These are phyloP conservation scores for Hypomontagnella submonticulosa DNA, from an alignment of 495 filamentous ascomycete species.

Conservation along the genomic window DNA sequence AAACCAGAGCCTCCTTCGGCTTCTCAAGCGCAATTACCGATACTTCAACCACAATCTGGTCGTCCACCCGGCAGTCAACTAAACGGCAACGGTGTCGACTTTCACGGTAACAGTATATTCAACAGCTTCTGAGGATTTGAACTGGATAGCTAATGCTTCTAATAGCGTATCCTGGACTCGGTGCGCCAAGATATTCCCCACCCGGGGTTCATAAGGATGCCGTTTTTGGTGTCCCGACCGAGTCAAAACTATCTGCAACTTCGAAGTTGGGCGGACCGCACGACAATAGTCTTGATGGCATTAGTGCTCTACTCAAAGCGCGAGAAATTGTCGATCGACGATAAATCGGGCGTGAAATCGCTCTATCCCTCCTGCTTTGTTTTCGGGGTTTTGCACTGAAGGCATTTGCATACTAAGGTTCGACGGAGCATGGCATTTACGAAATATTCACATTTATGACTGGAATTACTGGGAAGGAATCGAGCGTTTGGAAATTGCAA, in stretches of 20 bases:
- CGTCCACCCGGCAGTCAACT: slow-evolving; percentile 31
- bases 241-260: slow-evolving; percentile 16
- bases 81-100: slow-evolving; percentile 13
- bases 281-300: slow-evolving; percentile 55
- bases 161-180: slow-evolving; percentile 22
- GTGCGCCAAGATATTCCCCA: slow-evolving; percentile 24
- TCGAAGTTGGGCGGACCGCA: slow-evolving; percentile 11
- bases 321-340: slow-evolving; percentile 66
- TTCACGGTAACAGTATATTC: slow-evolving; percentile 23
- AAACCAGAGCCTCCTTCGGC: slow-evolving; percentile 44
- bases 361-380: neutral
- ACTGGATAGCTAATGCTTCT: slow-evolving; percentile 1
- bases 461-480: slow-evolving; percentile 24
- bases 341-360: slow-evolving; percentile 8
- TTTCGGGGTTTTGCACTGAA: slow-evolving; percentile 26
- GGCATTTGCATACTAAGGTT: slow-evolving; percentile 34
- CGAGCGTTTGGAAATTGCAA: slow-evolving; percentile 42
- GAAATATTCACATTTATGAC: slow-evolving; percentile 34
- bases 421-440: slow-evolving; percentile 39
- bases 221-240: slow-evolving; percentile 19
- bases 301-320: slow-evolving; percentile 64
- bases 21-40: slow-evolving; percentile 33
- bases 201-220: slow-evolving; percentile 26
- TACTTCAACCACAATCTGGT: slow-evolving; percentile 37
- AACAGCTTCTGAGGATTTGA: neutral